Evolutionary conservation across 2,329 filamentous ascomycete species (phyloP).

Genomic region (Penicillium frequentans): DNA sequence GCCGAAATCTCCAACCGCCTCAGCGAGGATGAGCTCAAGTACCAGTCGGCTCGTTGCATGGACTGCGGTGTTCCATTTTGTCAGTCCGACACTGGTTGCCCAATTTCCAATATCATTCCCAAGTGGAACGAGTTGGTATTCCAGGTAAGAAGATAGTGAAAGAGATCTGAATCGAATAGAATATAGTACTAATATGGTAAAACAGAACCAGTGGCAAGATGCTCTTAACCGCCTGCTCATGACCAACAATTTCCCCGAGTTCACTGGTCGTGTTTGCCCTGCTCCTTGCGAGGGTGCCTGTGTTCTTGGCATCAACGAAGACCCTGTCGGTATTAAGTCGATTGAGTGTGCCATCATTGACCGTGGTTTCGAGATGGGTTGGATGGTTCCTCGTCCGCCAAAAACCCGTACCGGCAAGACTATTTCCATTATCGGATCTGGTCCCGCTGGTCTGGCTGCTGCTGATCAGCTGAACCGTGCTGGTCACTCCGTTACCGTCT

Average conservation of each 20-base stretch:
- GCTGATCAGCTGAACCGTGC: constrained; percentile 94
- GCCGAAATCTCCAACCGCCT: constrained; percentile 83
- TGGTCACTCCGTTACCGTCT: constrained; percentile 84
- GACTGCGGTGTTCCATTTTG: constrained; percentile 98
- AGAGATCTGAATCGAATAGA: too few relatives aligned
- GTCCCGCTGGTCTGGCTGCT: constrained; percentile 83
- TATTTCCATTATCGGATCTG: constrained; percentile 86
- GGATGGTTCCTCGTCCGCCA: constrained; percentile 86
- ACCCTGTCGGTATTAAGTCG: constrained; percentile 96
- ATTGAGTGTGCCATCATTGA: constrained; percentile 98
- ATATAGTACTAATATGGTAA: too few relatives aligned
- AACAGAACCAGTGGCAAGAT: constrained; percentile 74
- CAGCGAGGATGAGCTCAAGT: constrained; percentile 93
- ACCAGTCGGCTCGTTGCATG: constrained; percentile 96
- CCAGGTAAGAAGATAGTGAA: constrained; percentile 30
- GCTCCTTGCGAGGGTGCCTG: constrained; percentile 96
- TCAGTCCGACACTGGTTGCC: constrained; percentile 92
- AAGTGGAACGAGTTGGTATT: constrained; percentile 90
- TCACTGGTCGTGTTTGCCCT: constrained; percentile 94
- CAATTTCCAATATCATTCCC: constrained; percentile 95
- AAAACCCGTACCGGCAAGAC: constrained; percentile 81
- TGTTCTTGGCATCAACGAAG: constrained; percentile 93
- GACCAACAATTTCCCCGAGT: constrained; percentile 99
- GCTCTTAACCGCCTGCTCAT: constrained; percentile 87
- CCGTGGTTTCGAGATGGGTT: constrained; percentile 95